Base-by-base conservation (phyloP, 1,139 yeast genomes). In the Geotrichum citri-aurantii region DNA sequence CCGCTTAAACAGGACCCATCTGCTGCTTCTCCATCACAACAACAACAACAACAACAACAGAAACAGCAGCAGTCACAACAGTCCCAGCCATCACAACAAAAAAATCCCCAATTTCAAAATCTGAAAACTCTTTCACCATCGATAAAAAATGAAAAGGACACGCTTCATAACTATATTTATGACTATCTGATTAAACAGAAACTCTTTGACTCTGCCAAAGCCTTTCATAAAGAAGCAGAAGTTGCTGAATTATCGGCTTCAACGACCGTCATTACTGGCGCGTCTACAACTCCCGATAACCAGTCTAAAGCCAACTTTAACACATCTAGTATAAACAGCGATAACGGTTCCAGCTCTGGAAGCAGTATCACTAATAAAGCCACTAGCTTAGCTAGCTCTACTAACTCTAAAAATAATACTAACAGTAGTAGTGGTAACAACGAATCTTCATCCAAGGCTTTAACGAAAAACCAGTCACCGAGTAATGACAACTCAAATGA, bases 121-220 rank as follows among this genome's bases (percentile, higher is more conserved):
- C 40, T 11, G n/a, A 14, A 33, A 6, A 11, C 40, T 33, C 17
- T 33, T 33, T 12, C 40, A 14, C 5, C 17, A 5, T 33, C 17
- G 14, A 11, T 33, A 33, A n/a, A 33, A n/a, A 33, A 33, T 31
- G 72, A 70, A 50, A 82, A 83, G 68, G 91, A 86, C 70, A 74
- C 88, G 54, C 76, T 92, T 63, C 88, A 91, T 68, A 89, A 92
- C 19, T 91, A 90, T 71, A 86, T 92, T 49, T 88, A 89, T 70
- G 97, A 92, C 73, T 92, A 90, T 68, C 77, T 92, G 62, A 73
- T 87, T 67, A 91, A 91, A 72, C 84, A 88, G 59, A 80, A 88
- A 50, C 77, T 89, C 57, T 79, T 81, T 11, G 84, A 84, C 60
- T 83, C 95, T 1, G 96, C 97, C 1, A 78, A 79, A 59, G 80